Conservation (phyloP, 1,284 basidiomycete genomes). For the Puccinia horiana region DNA sequence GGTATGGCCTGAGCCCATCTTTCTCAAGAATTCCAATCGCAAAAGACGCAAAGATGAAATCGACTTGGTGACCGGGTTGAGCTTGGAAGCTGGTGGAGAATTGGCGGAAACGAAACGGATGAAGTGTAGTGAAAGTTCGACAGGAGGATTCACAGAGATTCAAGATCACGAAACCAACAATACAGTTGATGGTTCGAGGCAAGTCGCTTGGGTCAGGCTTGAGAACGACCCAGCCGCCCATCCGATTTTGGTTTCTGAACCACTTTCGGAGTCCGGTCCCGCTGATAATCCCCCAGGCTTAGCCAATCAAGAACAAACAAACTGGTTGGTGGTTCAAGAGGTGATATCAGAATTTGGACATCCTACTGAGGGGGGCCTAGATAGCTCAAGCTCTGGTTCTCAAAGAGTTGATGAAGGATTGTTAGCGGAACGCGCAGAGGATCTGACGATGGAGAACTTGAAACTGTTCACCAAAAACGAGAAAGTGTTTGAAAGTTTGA, state of each 20-base stretch:
- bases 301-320: not conserved
- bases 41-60: not conserved
- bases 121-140: not conserved
- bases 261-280: not conserved
- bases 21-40: constrained; percentile 10
- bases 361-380: not conserved
- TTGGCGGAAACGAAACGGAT: not conserved
- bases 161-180: not conserved
- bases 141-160: not conserved
- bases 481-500: constrained; percentile 13
- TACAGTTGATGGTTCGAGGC: not conserved
- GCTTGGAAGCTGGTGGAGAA: not conserved
- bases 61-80: not conserved
- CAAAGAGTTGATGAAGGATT: not conserved
- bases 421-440: not conserved
- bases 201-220: not conserved
- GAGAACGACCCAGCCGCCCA: not conserved
- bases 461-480: not conserved
- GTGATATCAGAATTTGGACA: not conserved
- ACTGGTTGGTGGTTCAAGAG: not conserved
- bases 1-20: constrained; percentile 44
- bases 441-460: not conserved
- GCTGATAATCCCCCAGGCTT: not conserved
- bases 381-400: not conserved
- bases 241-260: not conserved